These are phyloP conservation scores for Pseudopediastrum boryanum DNA, from an alignment of 139 green algal genomes.

Conservation along the genomic window DNA sequence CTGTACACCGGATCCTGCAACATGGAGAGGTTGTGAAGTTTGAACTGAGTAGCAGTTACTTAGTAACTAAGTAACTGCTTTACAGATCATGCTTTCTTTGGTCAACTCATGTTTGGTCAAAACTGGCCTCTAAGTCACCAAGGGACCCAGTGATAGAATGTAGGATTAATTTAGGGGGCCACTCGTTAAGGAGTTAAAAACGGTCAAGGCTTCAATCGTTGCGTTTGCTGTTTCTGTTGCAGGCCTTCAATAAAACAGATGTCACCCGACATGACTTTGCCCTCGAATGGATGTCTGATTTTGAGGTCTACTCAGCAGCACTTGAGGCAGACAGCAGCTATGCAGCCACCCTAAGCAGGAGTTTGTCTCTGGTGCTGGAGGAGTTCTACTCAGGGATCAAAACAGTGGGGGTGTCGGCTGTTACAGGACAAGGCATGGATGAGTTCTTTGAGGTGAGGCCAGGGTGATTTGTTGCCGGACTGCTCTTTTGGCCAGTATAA, in stretches of 20 bases:
- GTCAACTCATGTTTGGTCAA: too few species aligned
- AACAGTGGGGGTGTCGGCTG: constrained; percentile 84
- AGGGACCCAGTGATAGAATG: too few species aligned
- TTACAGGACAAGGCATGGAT: constrained; percentile 91
- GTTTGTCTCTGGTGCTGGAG: constrained; percentile 88
- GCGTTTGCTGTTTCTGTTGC: constrained; percentile 13
- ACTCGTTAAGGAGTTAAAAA: too few species aligned
- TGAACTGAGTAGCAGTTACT: too few species aligned
- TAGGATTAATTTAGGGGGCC: too few species aligned
- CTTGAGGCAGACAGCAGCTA: constrained; percentile 82
- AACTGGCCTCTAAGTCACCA: too few species aligned
- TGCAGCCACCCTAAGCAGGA: constrained; percentile 67
- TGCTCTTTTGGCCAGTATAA: not conserved
- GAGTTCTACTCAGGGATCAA: constrained; percentile 92
- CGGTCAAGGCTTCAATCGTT: too few species aligned
- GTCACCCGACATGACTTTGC: constrained; percentile 86
- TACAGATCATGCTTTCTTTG: too few species aligned
- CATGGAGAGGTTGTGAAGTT: too few species aligned
- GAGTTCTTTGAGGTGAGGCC: constrained; percentile 76
- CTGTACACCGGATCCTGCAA: too few species aligned
- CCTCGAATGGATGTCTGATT: constrained; percentile 93
- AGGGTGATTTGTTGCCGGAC: not conserved
- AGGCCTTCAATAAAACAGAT: constrained; percentile 97
- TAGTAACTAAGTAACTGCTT: too few species aligned
- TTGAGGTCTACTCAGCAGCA: constrained; percentile 82